Base-by-base conservation (phyloP, 1,284 basidiomycete genomes). In the Moesziomyces sp. region DNA sequence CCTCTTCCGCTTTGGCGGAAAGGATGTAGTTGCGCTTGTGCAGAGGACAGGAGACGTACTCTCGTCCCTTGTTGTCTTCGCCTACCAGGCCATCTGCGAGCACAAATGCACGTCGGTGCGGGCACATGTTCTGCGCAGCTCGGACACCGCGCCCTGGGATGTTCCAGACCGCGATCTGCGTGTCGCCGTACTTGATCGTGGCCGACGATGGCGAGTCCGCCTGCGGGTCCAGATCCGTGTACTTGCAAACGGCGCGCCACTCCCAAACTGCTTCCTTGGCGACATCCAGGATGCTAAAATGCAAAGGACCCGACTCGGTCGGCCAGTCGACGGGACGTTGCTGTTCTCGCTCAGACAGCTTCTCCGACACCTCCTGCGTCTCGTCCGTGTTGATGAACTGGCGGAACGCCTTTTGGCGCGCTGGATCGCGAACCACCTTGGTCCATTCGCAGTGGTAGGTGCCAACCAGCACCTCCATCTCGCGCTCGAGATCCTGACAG, bases 401-500 rank as follows among this genome's bases (percentile, higher is more conserved):
- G 38, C 87, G 86, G 85, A 91, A 91, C 60, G 88, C 86, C 65
- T 87, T 88, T 57, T 88, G 86, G 43, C 87, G 86, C 10, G 81
- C 85, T 1, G 88, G 88, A 69, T 89, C 87, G 65, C 88, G 85
- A 3, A 92, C 88, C 4, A 90, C 90, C 30, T 85, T 86, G 16
- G 88, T 88, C 91, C 91, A 92, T 81, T 92, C 91, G 78, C 90
- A 89, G 67, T 88, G 86, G 80, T 90, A 92, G 3, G 90, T 89
- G 43, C 79, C 88, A 5, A 92, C 87, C 3, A 92, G 86, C 19
- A 86, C 85, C 45, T 89, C 86, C 91, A 92, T 92, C 48, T 90
- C 87, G n/a, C 85, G 85, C 67, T 92, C 91, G 7, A 92, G 86
- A 43, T 91, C 89, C 16, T 85, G 86, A 78, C 91, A 92, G 74